Percentiles rank a stretch among this genome's conserved stretches.
Evolutionary conservation across 495 filamentous ascomycete species (phyloP).

Genomic region (Tuber microsphaerosporum): DNA sequence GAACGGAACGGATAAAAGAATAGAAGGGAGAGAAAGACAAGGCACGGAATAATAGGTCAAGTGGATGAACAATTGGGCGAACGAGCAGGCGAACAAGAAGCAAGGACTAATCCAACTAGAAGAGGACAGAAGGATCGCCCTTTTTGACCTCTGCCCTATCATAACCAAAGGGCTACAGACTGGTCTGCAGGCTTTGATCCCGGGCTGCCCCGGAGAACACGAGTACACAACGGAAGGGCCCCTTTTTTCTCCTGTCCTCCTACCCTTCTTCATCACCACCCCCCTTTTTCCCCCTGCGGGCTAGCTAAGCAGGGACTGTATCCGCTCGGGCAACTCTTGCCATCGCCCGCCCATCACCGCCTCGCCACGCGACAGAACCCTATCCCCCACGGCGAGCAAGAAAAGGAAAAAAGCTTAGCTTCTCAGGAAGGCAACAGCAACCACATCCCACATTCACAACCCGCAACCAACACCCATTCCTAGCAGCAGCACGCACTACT

Average conservation of each 20-base stretch:
- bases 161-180: neutral
- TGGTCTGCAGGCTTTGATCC: slow-evolving; percentile 23
- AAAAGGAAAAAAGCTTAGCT: slow-evolving; percentile 23
- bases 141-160: slow-evolving; percentile 9
- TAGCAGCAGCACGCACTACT: slow-evolving; percentile 8
- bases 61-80: slow-evolving; percentile 31
- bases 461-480: slow-evolving; percentile 7
- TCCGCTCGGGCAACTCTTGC: slow-evolving; percentile 7
- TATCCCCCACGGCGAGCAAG: slow-evolving; percentile 17
- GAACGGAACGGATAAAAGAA: neutral
- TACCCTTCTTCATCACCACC: slow-evolving; percentile 4
- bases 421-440: slow-evolving; percentile 25
- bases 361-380: slow-evolving; percentile 31
- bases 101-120: slow-evolving; percentile 1
- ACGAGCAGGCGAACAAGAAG: slow-evolving; percentile 23
- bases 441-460: slow-evolving; percentile 8
- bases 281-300: neutral
- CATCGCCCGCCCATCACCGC: slow-evolving; percentile 29
- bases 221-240: slow-evolving; percentile 9
- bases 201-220: slow-evolving; percentile 9
- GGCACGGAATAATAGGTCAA: neutral
- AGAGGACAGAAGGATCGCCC: neutral
- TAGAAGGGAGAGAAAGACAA: neutral
- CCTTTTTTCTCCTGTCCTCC: slow-evolving; percentile 9
- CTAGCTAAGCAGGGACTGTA: slow-evolving; percentile 8